Base-by-base conservation (phyloP, 371 early-diverging fungal genomes). In the Phascolomyces articulosus region DNA sequence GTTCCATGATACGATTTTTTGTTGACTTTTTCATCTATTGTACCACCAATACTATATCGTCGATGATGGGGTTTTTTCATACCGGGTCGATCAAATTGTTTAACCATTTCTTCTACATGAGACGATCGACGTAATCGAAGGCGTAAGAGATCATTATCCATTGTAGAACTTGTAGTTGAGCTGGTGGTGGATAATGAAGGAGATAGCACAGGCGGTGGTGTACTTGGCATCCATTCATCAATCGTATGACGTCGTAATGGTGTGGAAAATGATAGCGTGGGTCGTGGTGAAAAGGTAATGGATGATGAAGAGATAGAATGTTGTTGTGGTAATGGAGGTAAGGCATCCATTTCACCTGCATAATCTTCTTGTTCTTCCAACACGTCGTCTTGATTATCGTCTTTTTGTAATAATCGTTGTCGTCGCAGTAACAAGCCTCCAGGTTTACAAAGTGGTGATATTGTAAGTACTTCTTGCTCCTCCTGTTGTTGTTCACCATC, bases 31-130 rank as follows among this genome's bases (percentile, higher is more conserved):
- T 31, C 58, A 58, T 47, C 60, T 6, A 23, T n/a, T 11, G 26
- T 51, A 24, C 51, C 47, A 7, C 47, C 61, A 20, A 66, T 54
- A 40, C 61, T 60, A 26, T 66, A 60, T 1, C 66, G 66, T 16
- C 66, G 60, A 20, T 54, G 53, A 62, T 41, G 56, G n/a, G n/a
- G n/a, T n/a, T n/a, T n/a, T 9, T 53, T 31, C 20, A 20, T 23
- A 10, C 21, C 13, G 15, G 41, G 24, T 28, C 41, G 29, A 29
- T 66, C 66, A 13, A 66, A 66, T 21, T 66, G 60, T 27, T 55
- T 60, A 2, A 66, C 48, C 66, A 66, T 66, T 28, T 66, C 66
- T 27, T 66, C 66, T 15, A 66, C 66, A 31, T 61, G 66, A 15
- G 66, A 66, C 15, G 60, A 44, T 11, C 66, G 55, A 18, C 66